phyloP scores from a whole-genome alignment of 208 protist genomes.

The Crithidia bombi region DNA sequence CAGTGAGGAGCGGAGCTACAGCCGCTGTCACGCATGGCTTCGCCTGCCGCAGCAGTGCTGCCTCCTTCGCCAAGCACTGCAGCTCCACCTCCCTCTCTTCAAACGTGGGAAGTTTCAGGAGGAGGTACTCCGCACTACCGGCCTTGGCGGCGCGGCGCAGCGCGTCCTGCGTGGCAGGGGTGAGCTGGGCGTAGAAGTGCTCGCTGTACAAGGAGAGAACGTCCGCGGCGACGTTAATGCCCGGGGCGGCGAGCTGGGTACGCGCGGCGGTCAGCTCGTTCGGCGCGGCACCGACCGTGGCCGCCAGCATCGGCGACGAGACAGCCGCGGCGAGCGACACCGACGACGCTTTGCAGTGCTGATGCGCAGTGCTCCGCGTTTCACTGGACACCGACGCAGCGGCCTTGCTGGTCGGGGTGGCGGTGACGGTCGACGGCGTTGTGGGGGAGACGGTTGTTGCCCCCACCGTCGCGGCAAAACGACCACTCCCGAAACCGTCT shows the following conservation, averaged over 20 bases:
- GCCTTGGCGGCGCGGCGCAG: slow-evolving; percentile 23
- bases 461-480: neutral
- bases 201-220: slow-evolving; percentile 19
- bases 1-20: no score
- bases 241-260: slow-evolving; percentile 5
- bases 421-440: neutral
- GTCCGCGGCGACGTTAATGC: slow-evolving; percentile 9
- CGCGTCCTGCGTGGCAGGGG: slow-evolving; percentile 19
- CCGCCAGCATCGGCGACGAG: neutral
- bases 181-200: slow-evolving; percentile 14
- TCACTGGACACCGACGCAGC: neutral
- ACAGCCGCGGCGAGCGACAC: neutral
- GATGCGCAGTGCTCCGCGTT: neutral
- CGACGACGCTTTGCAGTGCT: neutral
- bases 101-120: slow-evolving; percentile 19
- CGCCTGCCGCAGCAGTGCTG: neutral
- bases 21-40: no score
- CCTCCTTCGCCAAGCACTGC: neutral
- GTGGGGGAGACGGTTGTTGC: neutral
- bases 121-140: slow-evolving; percentile 19
- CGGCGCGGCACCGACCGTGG: slow-evolving; percentile 1
- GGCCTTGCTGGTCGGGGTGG: neutral
- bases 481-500: neutral
- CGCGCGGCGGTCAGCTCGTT: neutral
- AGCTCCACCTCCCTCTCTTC: slow-evolving; percentile 20